Percentiles rank a stretch among this genome's conserved stretches.
phyloP scores from a whole-genome alignment of 2,329 filamentous ascomycete species.

The Talaromyces verruculosus region DNA sequence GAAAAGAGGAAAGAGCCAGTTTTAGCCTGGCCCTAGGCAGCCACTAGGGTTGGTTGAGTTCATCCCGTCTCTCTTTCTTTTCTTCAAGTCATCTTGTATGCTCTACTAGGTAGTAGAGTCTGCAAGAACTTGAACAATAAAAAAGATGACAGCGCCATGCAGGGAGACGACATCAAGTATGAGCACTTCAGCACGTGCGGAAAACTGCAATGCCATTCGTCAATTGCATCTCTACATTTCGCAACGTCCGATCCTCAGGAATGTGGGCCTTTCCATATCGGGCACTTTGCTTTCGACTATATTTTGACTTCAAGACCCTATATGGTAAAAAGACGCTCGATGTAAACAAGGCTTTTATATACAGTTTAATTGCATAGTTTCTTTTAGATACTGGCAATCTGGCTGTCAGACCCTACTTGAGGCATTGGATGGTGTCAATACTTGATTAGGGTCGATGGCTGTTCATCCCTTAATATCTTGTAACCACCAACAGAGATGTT shows the following conservation, averaged over 20 bases:
- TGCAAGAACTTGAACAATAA: neutral
- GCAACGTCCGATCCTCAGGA: conserved; percentile 4
- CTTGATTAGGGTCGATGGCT: neutral
- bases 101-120: too few relatives aligned
- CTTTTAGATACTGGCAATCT: too few relatives aligned
- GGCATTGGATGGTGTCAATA: neutral
- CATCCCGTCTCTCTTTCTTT: neutral
- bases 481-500: neutral
- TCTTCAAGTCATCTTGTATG: neutral
- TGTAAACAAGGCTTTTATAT: neutral
- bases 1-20: conserved; percentile 4
- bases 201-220: conserved; percentile 2
- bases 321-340: neutral
- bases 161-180: neutral
- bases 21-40: neutral
- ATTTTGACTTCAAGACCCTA: neutral
- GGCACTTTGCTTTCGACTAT: neutral
- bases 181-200: conserved; percentile 4
- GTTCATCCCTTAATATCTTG: neutral
- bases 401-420: neutral
- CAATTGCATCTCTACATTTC: neutral
- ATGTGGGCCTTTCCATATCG: neutral
- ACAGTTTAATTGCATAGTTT: neutral
- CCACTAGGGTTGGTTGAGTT: too few relatives aligned
- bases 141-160: neutral